These are phyloP conservation scores for Starmerella tilneyi DNA, from an alignment of 805 yeast genomes.

Conservation along the genomic window DNA sequence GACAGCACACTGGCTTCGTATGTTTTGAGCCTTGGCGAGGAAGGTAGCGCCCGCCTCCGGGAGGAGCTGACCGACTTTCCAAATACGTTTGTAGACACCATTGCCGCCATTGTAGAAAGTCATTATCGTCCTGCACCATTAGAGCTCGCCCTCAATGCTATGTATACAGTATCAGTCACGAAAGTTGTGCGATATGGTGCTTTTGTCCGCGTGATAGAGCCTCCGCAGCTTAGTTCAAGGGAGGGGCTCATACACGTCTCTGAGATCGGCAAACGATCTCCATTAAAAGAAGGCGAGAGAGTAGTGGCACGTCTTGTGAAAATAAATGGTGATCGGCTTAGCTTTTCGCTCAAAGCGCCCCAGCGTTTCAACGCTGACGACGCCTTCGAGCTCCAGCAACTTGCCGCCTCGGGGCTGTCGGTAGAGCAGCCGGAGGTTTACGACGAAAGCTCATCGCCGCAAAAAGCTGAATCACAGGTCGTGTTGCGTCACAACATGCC, in stretches of 20 bases:
- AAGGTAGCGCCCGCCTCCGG: slow-evolving; percentile 32
- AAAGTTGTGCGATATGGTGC: slow-evolving; percentile 66
- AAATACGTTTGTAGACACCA: slow-evolving; percentile 2
- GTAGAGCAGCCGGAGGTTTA: background rate
- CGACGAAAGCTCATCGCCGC: background rate
- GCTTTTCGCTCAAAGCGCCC: background rate
- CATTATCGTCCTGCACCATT: background rate
- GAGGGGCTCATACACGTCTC: slow-evolving; percentile 5
- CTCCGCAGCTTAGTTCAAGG: background rate
- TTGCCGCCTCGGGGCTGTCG: slow-evolving; percentile 1
- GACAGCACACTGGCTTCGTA: slow-evolving; percentile 42
- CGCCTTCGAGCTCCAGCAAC: slow-evolving; percentile 8
- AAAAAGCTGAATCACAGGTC: background rate
- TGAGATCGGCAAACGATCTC: background rate
- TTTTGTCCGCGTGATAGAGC: slow-evolving; percentile 43
- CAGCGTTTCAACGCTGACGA: background rate
- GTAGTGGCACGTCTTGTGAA: background rate
- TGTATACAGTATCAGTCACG: slow-evolving; percentile 50
- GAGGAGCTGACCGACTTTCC: slow-evolving; percentile 32
- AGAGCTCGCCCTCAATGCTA: background rate
- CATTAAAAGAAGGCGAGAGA: background rate
- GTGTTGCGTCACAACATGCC: background rate
- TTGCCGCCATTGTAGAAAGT: slow-evolving; percentile 1
- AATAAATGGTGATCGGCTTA: background rate
- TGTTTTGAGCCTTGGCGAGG: slow-evolving; percentile 34